Conservation (phyloP, 495 filamentous ascomycete genomes). For the Glutinoglossum americanum region DNA sequence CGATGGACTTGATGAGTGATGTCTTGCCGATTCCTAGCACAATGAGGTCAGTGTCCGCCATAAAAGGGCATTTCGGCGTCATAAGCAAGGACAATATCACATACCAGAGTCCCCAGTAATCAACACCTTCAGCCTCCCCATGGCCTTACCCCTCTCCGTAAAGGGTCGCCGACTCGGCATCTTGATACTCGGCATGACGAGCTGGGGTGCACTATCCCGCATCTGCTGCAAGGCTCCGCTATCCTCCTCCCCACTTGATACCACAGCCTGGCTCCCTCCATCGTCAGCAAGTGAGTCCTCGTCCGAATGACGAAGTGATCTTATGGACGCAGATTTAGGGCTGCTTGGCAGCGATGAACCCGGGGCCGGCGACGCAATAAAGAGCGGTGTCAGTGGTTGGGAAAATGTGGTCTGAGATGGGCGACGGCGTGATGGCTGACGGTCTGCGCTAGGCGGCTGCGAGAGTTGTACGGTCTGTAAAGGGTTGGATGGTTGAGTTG, state of each 20-base stretch:
- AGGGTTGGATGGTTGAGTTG: neutral
- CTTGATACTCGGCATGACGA: conserved; percentile 92
- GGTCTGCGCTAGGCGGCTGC: neutral
- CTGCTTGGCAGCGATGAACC: conserved; percentile 19
- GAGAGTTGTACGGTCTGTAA: neutral
- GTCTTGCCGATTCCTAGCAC: conserved; percentile 54
- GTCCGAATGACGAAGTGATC: conserved; percentile 23
- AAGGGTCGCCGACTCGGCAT: conserved; percentile 91
- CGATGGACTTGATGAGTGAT: conserved; percentile 76
- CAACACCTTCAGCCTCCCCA: conserved; percentile 75
- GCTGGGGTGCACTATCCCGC: conserved; percentile 45
- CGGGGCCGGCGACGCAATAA: conserved; percentile 25
- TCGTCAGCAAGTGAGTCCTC: conserved; percentile 31
- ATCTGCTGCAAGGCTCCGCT: conserved; percentile 20
- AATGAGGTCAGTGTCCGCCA: neutral
- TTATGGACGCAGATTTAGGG: conserved; percentile 22
- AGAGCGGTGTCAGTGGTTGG: conserved; percentile 33
- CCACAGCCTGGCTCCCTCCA: conserved; percentile 24
- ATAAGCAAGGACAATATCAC: conserved; percentile 7
- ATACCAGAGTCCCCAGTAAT: conserved; percentile 67
- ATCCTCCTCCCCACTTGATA: conserved; percentile 24
- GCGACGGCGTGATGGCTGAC: conserved; percentile 8
- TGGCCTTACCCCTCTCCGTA: conserved; percentile 60
- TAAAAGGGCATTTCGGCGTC: neutral
- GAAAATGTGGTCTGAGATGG: conserved; percentile 19